Base-by-base conservation (phyloP, 2,329 filamentous ascomycete species). In the Xylaria sp. region DNA sequence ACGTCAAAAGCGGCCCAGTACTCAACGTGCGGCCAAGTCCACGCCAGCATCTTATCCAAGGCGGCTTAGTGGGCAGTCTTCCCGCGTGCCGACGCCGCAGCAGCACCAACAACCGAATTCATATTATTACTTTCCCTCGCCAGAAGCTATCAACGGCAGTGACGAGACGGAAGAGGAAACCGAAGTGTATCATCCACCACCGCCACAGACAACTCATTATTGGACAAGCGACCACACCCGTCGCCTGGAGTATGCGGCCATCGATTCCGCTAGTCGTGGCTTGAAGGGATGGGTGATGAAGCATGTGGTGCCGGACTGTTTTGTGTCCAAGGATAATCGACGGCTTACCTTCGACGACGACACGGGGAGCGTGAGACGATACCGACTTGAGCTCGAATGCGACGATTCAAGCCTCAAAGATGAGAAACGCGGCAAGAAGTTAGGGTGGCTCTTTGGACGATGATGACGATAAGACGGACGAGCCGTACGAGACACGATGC, bases 201-300 rank as follows among this genome's bases (percentile, higher is more conserved):
- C 87, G 13, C 86, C 86, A 4, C 84, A 85, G 72, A 90, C 89
- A 2, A 87, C 87, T 1, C 87, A 90, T 75, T 91, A 90, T 79
- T 91, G 89, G 89, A 90, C 88, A 0, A 90, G 87, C 74, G 87
- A 90, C 75, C 83, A 83, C 62, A 90, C 88, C 0, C 83, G 89
- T 3, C 83, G 88, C 11, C 82, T 90, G 3, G 89, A 91, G 79
- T 91, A 91, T 73, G 89, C 88, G 0, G 89, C 89, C 64, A 91
- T 91, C 48, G 89, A 91, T 59, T 88, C 88, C 0, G 88, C 88
- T 1, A 86, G 84, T 42, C 82, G 83, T 1, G 89, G 89, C 4
- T 81, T 91, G 36, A 85, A 85, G 71, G 89, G 88, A 13, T 90
- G 89, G 85, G 74, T 89, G 40, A 81, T 86, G 76, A 83, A 84